Evolutionary conservation across 331 rosid genomes (phyloP), one percentile per base, ranked within the genome.

Genomic region (Quercus lobata): DNA sequence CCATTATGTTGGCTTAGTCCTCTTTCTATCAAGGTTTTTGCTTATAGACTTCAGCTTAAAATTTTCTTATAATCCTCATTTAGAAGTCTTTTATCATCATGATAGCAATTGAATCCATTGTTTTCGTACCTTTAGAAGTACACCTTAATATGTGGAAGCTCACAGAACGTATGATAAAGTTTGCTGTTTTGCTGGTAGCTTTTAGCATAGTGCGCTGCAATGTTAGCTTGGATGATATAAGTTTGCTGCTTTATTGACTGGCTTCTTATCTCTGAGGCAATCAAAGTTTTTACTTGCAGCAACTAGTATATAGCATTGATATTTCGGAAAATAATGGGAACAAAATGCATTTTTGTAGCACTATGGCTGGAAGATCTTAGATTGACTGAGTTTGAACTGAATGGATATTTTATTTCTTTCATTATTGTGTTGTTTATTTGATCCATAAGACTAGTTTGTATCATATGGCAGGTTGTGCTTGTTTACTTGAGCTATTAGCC

Each of bases 401-500:
- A 27, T 8, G 27, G 66, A 80, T 65, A 34, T 37, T 22, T 41
- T 74, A 21, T 71, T 54, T 57, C 18, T 37, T 66, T 68, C 21
- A 18, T 22, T 49, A 63, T 56, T 55, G 30, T 78, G 19, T 44
- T 77, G 41, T 21, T 11, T 25, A 18, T 41, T 34, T 66, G 10
- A 32, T 60, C 74, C 16, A 12, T 69, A 52, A 74, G 52, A 22
- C 25, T 27, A 32, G 66, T 68, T 27, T 3, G 34, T 69, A 34
- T 12, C 71, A 25, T 75, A 29, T 85, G 87, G 75, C 93, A 95
- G 98, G 97, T 62, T 80, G 78, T 81, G 98, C 96, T 0, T 95
- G 97, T 82, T 88, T 95, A 75, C 84, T 92, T 83, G 98, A 95
- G 92, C 94, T 95, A 72, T 72, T 95, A 91, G 97, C 97, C 52